Evolutionary conservation across 1,139 yeast species (phyloP), one percentile per base, ranked within the genome.

Genomic region (Debaryomyces subglobosus): DNA sequence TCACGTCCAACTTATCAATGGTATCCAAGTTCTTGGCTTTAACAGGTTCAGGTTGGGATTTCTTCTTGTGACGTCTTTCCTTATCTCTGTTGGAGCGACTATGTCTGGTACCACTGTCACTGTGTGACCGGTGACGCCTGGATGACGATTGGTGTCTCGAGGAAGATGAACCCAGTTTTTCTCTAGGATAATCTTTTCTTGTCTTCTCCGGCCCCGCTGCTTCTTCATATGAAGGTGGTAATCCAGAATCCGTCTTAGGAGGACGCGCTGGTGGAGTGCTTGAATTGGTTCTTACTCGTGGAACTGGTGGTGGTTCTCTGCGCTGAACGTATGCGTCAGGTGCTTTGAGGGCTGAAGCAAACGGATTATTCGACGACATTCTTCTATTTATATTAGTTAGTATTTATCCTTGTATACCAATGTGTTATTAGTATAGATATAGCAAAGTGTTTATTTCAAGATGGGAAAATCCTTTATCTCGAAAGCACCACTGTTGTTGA

Each of bases 1-100:
- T 91, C 34, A 92, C 98, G 65, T 94, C 99, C 57, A 94, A 77
- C 68, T 88, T 89, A 71, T 94, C 99, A 59, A 94, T 94, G 4
- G 96, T 89, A 63, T 94, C 99, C 55, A 94, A 81, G 56, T 84
- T 82, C 58, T 84, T 83, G 21, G 79, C 67, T 61, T 79, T 77
- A 36, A 69, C 71, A 1, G 77, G 69, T 52, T 71, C 78, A 48
- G 74, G 69, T 50, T 74, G 67, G 51, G 73, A 67, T 53, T 72
- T 73, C 53, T 67, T 68, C 43, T 47, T 53, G 43, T 49, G 53
- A 29, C 55, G 46, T 38, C 47, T 51, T 15, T 53, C 55, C 41
- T 49, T 49, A n/a, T 54, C 56, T 12, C 45, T 50, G 38, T 44
- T 40, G 13, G 48, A 39, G 34, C 47, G 46, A 27, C 52, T 39